Conservation (phyloP, 2,329 filamentous ascomycete genomes). For the Colletotrichum incanum region DNA sequence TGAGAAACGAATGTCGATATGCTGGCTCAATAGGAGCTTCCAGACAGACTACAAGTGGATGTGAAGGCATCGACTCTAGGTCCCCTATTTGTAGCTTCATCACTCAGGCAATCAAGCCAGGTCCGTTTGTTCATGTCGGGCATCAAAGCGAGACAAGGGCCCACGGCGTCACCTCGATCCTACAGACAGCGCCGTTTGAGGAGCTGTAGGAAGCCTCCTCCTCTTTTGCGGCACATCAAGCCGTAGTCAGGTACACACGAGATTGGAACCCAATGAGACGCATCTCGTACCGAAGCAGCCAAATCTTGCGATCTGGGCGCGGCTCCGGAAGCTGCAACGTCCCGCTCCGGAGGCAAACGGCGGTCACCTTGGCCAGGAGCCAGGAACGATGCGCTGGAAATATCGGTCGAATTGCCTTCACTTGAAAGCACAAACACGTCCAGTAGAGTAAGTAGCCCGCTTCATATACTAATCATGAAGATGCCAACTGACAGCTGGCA, state of each 20-base stretch:
- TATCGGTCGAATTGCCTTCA: conserved; percentile 1
- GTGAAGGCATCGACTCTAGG: too few relatives aligned
- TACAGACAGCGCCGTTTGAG: conserved; percentile 21
- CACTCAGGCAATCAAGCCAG: conserved; percentile 4
- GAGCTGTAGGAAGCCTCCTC: conserved; percentile 29
- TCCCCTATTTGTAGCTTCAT: conserved; percentile 32
- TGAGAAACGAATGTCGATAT: conserved; percentile 4
- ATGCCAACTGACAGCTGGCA: conserved; percentile 20
- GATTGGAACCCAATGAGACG: conserved; percentile 16
- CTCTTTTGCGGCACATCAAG: conserved; percentile 9
- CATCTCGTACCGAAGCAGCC: conserved; percentile 7
- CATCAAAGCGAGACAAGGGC: conserved; percentile 18
- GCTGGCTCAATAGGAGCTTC: neutral
- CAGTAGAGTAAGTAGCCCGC: neutral
- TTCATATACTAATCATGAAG: neutral
- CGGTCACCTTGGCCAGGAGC: neutral
- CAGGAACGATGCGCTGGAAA: neutral
- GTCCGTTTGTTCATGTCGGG: conserved; percentile 2
- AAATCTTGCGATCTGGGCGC: conserved; percentile 29
- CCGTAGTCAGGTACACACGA: conserved; percentile 13
- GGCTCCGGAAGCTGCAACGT: conserved; percentile 27
- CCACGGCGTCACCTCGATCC: conserved; percentile 32
- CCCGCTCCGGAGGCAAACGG: conserved; percentile 34
- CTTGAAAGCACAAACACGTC: conserved; percentile 2
- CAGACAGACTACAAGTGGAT: neutral